Percentiles rank a stretch among this genome's conserved stretches.
Evolutionary conservation across 306 rosid genomes (phyloP).

Genomic region (Rosa multiflora): DNA sequence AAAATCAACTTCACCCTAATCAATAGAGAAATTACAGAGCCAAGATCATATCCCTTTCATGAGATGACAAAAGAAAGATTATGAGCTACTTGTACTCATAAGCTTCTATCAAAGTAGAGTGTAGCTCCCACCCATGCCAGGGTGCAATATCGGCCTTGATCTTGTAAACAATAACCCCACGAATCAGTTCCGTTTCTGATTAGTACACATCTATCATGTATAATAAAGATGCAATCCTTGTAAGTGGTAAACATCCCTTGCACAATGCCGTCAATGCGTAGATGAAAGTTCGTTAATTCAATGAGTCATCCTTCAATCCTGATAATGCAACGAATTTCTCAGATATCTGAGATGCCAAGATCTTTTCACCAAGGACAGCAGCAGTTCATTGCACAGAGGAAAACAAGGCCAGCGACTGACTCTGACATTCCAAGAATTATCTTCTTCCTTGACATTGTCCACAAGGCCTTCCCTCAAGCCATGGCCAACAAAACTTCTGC

Average conservation of each 20-base stretch:
- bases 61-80: no score
- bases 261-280: background rate
- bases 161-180: conserved; percentile 4
- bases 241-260: background rate
- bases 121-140: background rate
- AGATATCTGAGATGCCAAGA: conserved; percentile 91
- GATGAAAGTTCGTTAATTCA: conserved; percentile 2
- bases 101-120: background rate
- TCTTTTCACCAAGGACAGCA: conserved; percentile 88
- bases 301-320: conserved; percentile 32
- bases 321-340: conserved; percentile 86
- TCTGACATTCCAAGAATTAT: no score
- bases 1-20: no score
- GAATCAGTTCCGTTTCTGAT: background rate
- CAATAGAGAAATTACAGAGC: no score
- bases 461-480: no score
- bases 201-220: background rate
- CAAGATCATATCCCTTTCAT: no score
- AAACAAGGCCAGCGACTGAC: no score
- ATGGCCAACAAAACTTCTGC: no score
- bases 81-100: no score
- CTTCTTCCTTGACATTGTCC: no score
- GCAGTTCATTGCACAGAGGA: conserved; percentile 30
- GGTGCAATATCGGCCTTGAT: background rate
- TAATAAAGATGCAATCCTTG: background rate